These are phyloP conservation scores for Guyanaporus albipodus DNA, from an alignment of 768 basidiomycete species.

Conservation along the genomic window DNA sequence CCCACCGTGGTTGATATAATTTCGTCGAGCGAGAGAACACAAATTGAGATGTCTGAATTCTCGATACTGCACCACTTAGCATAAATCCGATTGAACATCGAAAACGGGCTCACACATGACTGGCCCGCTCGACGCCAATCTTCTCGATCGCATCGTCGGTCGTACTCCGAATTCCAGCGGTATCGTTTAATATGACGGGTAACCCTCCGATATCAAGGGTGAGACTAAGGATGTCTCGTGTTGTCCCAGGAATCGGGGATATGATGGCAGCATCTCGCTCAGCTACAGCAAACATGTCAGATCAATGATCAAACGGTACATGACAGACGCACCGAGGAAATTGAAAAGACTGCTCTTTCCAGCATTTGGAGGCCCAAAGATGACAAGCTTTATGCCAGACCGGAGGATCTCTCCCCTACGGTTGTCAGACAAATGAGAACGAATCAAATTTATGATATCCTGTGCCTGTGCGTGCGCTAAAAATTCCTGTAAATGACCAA, in stretches of 20 bases:
- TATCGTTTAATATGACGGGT: slow-evolving; percentile 78
- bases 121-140: slow-evolving; percentile 78
- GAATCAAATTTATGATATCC: slow-evolving; percentile 49
- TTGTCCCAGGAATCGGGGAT: slow-evolving; percentile 83
- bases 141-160: slow-evolving; percentile 64
- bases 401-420: slow-evolving; percentile 81
- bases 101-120: slow-evolving; percentile 49
- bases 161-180: slow-evolving; percentile 75
- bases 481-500: background rate
- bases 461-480: slow-evolving; percentile 53
- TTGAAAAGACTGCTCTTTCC: slow-evolving; percentile 92
- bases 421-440: slow-evolving; percentile 59
- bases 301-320: background rate
- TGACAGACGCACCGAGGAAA: slow-evolving; percentile 56
- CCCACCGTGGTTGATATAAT: slow-evolving; percentile 13
- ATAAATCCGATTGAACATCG: background rate
- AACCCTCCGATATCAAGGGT: slow-evolving; percentile 86
- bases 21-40: slow-evolving; percentile 71
- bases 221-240: slow-evolving; percentile 80
- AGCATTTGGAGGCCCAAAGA: slow-evolving; percentile 91
- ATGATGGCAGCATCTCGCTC: slow-evolving; percentile 89
- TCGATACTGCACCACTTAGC: slow-evolving; percentile 47
- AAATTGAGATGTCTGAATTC: slow-evolving; percentile 68
- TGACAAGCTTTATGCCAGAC: slow-evolving; percentile 76
- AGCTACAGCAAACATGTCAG: slow-evolving; percentile 40